Conservation (phyloP, 345 rosid genomes). For the Aquilaria yunnanensis region DNA sequence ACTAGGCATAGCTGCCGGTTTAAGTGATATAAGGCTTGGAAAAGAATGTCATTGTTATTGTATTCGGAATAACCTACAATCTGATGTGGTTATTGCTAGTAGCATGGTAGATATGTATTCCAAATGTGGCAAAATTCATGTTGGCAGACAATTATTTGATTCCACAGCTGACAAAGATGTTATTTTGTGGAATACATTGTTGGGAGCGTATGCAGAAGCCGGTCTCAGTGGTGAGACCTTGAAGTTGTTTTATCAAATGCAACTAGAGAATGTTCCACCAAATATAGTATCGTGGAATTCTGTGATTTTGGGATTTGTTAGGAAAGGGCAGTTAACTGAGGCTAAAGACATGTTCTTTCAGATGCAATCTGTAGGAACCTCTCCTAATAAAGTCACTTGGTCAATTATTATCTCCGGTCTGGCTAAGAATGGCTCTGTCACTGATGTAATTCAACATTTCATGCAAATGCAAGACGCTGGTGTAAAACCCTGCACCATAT, state of each 20-base stretch:
- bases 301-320: conserved; percentile 46
- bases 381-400: conserved; percentile 48
- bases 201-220: conserved; percentile 56
- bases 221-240: conserved; percentile 51
- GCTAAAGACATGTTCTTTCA: conserved; percentile 55
- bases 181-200: conserved; percentile 55
- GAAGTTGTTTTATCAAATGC: conserved; percentile 73
- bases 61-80: conserved; percentile 47
- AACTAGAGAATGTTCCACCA: conserved; percentile 53
- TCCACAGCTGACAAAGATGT: conserved; percentile 37
- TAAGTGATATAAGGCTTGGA: conserved; percentile 37
- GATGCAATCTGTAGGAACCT: conserved; percentile 45
- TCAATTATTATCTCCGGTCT: conserved; percentile 57
- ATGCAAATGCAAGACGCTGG: conserved; percentile 53
- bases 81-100: conserved; percentile 48
- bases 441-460: conserved; percentile 37
- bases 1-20: conserved; percentile 48
- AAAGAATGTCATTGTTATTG: conserved; percentile 61
- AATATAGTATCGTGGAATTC: conserved; percentile 66
- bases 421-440: conserved; percentile 35
- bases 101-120: conserved; percentile 53
- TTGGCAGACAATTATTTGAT: conserved; percentile 47
- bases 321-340: conserved; percentile 41
- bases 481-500: conserved; percentile 33
- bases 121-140: conserved; percentile 44